These are phyloP conservation scores for Salvia miltiorrhiza DNA, from an alignment of 257 asterid genomes.

Conservation along the genomic window DNA sequence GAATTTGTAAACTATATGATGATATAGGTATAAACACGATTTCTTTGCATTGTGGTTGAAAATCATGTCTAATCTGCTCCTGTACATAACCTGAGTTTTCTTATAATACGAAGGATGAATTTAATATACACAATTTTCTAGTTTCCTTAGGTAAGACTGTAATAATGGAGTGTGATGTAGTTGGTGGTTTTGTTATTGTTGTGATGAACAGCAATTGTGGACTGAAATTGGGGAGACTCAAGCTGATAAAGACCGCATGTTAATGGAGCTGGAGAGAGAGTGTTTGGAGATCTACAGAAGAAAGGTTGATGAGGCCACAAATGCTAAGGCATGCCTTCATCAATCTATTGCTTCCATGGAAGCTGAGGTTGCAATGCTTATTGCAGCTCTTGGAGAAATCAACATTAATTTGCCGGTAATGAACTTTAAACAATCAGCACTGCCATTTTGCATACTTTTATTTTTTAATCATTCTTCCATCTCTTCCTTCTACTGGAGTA, in stretches of 20 bases:
- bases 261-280: slow-evolving; percentile 81
- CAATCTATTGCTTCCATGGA: slow-evolving; percentile 85
- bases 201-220: slow-evolving; percentile 76
- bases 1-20: not conserved
- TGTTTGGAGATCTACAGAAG: slow-evolving; percentile 79
- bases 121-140: not conserved
- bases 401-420: slow-evolving; percentile 58
- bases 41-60: not conserved
- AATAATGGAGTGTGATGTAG: not conserved
- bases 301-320: slow-evolving; percentile 85
- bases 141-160: slow-evolving; percentile 12
- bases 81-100: not conserved
- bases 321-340: slow-evolving; percentile 70
- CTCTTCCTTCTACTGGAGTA: not conserved
- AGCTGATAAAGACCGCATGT: slow-evolving; percentile 73
- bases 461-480: not conserved
- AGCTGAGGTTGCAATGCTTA: slow-evolving; percentile 84
- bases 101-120: too few species aligned
- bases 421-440: slow-evolving; percentile 4
- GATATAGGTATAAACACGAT: not conserved
- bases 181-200: slow-evolving; percentile 8
- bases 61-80: not conserved
- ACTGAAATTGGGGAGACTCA: slow-evolving; percentile 84
- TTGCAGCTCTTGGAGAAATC: slow-evolving; percentile 86
- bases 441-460: not conserved